Base-by-base conservation (phyloP, 352 stramenopile species). In the Globisporangium camurandrum region DNA sequence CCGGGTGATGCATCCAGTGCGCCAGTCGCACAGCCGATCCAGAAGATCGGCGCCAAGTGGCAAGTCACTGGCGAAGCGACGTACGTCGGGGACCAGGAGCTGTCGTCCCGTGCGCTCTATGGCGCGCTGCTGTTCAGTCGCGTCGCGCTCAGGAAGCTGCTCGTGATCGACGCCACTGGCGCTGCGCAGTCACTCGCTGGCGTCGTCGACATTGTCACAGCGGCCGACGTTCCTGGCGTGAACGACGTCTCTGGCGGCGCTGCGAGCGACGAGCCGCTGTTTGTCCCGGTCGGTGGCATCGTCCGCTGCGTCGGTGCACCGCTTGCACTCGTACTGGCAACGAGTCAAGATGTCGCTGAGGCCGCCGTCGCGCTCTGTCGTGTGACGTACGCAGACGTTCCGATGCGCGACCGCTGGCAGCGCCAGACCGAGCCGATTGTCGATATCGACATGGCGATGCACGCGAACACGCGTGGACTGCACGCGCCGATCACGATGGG, bases 11-110 rank as follows among this genome's bases (percentile, higher is more conserved):
- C 57, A 0, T 69, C 75, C 40, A 70, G 81, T 19, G 59, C 67
- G 1, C 81, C 81, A 28, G 92, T 98, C 8, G 95, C 93, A 30
- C 78, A 97, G 49, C 61, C 85, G 5, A 62, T 93, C n/a, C 92
- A 91, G 59, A 94, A 98, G 68, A 93, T 94, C 42, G 97, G 89
- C 7, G 79, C 84, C 12, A 86, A 96, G 45, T 43, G 97, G 20
- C 93, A 99, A 66, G 95, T 96, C 30, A 97, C 90, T 0, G 95
- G 95, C 6, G 95, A 98, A 60, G 95, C 95, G 0, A 43, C 85
- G n/a, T 98, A 98, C 71, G 85, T 75, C 0, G 95, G 98, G 56
- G 95, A 98, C 57, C 95, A 98, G 36, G 86, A 80, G 11, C 81
- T 84, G 22, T 89, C 87, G 6, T 34, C 67, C 8, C 80, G 87